phyloP scores from a whole-genome alignment of 1,139 yeast species.

The Suhomyces ambrosiae region DNA sequence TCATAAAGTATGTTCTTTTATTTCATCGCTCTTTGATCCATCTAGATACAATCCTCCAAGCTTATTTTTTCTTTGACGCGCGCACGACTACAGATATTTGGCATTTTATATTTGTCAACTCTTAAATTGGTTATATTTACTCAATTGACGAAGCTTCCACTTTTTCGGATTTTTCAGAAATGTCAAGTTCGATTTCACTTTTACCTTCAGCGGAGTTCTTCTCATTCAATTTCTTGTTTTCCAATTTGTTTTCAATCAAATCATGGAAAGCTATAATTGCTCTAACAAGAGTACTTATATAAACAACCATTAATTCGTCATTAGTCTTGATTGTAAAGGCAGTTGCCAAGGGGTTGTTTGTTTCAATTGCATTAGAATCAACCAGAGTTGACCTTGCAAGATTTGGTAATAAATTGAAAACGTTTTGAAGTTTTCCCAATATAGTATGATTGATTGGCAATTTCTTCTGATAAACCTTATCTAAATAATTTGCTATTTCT shows the following conservation, averaged over 20 bases:
- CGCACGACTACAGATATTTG: constrained; percentile 6
- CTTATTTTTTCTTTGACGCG: constrained; percentile 1
- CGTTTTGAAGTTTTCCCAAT: constrained; percentile 90
- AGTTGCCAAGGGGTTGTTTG: constrained; percentile 57
- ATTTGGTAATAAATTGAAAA: constrained; percentile 89
- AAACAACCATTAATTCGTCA: constrained; percentile 93
- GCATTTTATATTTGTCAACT: background rate
- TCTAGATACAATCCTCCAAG: background rate
- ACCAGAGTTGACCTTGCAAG: constrained; percentile 45
- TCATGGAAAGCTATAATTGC: constrained; percentile 97
- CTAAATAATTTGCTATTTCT: constrained; percentile 79
- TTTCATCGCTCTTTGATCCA: background rate
- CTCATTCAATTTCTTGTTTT: constrained; percentile 62
- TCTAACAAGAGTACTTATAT: constrained; percentile 85
- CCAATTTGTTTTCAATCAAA: constrained; percentile 91
- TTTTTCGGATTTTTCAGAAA: background rate
- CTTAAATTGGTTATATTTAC: constrained; percentile 1
- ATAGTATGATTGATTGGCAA: constrained; percentile 90
- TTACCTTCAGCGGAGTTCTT: constrained; percentile 22
- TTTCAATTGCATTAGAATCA: constrained; percentile 13
- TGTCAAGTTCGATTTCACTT: constrained; percentile 4
- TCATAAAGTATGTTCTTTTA: background rate
- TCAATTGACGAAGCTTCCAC: background rate
- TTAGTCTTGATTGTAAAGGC: constrained; percentile 93
- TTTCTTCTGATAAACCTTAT: constrained; percentile 67